Percentiles rank a stretch among this genome's conserved stretches.
These are phyloP conservation scores for Croton laevigatus DNA, from an alignment of 441 rosid genomes.

Conservation along the genomic window DNA sequence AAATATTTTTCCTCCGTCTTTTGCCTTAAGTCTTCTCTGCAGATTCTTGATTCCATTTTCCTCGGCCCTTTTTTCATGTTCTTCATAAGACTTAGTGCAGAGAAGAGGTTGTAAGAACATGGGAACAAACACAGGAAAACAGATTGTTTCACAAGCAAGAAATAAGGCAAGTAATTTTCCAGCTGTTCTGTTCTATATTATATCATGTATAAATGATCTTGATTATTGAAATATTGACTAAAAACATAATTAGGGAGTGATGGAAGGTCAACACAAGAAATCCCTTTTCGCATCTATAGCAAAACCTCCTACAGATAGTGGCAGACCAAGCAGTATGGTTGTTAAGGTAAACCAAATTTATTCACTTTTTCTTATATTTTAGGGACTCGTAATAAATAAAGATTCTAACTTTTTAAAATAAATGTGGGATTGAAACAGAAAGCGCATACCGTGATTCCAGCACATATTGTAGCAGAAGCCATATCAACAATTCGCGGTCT, in stretches of 20 bases:
- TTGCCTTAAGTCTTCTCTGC: slow-evolving; percentile 35
- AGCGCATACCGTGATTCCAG: slow-evolving; percentile 56
- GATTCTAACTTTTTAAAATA: not conserved
- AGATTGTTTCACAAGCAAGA: slow-evolving; percentile 29
- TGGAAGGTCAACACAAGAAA: slow-evolving; percentile 39
- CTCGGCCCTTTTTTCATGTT: too few species aligned
- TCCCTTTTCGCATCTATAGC: slow-evolving; percentile 40
- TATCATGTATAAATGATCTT: slow-evolving; percentile 5
- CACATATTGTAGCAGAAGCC: slow-evolving; percentile 72
- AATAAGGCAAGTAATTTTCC: slow-evolving; percentile 32
- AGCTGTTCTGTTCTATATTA: not conserved
- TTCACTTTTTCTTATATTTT: not conserved
- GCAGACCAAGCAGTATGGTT: slow-evolving; percentile 68
- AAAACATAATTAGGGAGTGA: slow-evolving; percentile 30
- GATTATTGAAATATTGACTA: slow-evolving; percentile 2
- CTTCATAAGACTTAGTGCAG: slow-evolving; percentile 7
- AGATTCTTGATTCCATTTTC: slow-evolving; percentile 9
- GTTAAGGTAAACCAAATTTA: slow-evolving; percentile 27
- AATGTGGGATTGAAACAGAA: slow-evolving; percentile 38
- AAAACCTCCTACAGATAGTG: slow-evolving; percentile 38
- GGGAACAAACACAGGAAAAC: slow-evolving; percentile 35
- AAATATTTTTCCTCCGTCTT: slow-evolving; percentile 19
- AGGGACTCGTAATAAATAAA: not conserved
- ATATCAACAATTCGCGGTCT: slow-evolving; percentile 69
- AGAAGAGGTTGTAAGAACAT: slow-evolving; percentile 20